Evolutionary conservation across 192 early-diverging fungal genomes (phyloP).

Genomic region (Entrophospora sp.): DNA sequence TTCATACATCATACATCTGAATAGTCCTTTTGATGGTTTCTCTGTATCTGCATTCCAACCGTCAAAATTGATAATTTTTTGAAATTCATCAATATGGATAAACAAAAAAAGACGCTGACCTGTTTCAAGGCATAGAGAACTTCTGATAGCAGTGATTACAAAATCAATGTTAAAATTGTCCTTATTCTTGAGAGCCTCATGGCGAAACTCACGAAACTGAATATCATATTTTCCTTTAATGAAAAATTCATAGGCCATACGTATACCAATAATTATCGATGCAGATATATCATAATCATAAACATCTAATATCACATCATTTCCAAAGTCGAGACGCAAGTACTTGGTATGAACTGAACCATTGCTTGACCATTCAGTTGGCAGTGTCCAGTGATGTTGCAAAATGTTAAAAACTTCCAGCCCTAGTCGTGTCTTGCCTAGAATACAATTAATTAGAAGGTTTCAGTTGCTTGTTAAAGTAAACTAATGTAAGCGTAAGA

Average conservation of each 20-base stretch:
- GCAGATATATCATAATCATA: neutral
- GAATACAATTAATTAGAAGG: slow-evolving; percentile 7
- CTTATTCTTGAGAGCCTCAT: no score
- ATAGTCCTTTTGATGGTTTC: neutral
- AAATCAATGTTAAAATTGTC: slow-evolving; percentile 4
- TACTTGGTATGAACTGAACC: neutral
- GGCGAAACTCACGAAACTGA: neutral
- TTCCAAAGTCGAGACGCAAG: neutral
- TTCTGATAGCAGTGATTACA: neutral
- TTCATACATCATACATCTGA: neutral
- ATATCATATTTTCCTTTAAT: neutral
- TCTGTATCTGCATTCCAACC: neutral
- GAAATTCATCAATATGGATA: slow-evolving; percentile 2
- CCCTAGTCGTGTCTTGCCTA: neutral
- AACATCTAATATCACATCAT: neutral
- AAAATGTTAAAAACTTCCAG: slow-evolving; percentile 9
- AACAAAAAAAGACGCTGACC: neutral
- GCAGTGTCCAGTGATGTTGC: neutral
- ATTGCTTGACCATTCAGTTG: neutral
- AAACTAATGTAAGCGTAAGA: neutral
- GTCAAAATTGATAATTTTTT: slow-evolving; percentile 9
- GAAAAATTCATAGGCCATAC: no score
- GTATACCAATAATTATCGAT: neutral
- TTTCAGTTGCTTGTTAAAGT: neutral
- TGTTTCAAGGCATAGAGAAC: neutral